These are phyloP conservation scores for Acacia confusa DNA, from an alignment of 306 rosid species.

Conservation along the genomic window DNA sequence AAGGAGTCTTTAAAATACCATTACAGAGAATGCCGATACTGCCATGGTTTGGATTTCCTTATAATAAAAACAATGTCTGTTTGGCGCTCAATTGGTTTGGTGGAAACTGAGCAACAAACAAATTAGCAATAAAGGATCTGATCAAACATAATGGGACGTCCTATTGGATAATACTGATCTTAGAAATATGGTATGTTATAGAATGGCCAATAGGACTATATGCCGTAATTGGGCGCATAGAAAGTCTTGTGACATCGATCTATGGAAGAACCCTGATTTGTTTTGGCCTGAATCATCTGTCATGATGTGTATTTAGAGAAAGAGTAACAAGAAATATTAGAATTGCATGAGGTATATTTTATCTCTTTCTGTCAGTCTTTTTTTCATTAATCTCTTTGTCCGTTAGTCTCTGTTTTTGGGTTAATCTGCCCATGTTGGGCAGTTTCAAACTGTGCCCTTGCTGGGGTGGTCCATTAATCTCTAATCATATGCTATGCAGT, in stretches of 20 bases:
- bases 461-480: too few relatives aligned
- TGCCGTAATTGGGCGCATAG: neutral
- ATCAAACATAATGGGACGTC: neutral
- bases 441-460: too few relatives aligned
- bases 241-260: neutral
- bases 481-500: neutral
- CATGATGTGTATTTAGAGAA: neutral
- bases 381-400: too few relatives aligned
- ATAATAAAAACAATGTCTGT: constrained; percentile 34
- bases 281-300: too few relatives aligned
- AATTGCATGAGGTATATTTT: neutral
- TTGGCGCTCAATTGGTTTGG: neutral
- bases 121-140: neutral
- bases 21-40: constrained; percentile 18
- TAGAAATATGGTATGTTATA: neutral
- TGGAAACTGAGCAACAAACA: neutral
- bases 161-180: neutral
- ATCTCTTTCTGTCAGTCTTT: neutral
- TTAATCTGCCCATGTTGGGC: too few relatives aligned
- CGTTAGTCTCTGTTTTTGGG: too few relatives aligned
- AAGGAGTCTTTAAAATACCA: constrained; percentile 19
- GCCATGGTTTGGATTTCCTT: neutral
- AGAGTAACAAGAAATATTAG: neutral
- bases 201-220: neutral
- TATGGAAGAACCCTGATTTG: neutral